Conservation (phyloP, 1,284 basidiomycete genomes). For the Ustilago lituana region DNA sequence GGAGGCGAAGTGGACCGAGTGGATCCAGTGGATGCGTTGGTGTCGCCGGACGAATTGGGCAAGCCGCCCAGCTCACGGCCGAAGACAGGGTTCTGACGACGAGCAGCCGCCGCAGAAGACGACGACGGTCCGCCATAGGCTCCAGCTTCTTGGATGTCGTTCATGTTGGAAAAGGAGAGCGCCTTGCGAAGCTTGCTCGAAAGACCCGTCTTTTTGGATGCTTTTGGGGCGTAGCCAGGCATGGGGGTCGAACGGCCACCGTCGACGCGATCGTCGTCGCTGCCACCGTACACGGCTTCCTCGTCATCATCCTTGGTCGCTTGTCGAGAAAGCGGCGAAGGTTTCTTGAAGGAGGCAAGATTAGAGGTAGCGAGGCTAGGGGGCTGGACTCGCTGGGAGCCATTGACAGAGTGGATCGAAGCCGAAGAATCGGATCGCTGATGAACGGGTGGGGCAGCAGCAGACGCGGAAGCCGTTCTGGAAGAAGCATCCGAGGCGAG, state of each 20-base stretch:
- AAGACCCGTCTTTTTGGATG: constrained; percentile 55
- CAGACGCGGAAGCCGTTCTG: constrained; percentile 15
- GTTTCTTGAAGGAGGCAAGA: constrained; percentile 46
- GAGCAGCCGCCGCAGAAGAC: constrained; percentile 9
- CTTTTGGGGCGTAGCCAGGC: constrained; percentile 46
- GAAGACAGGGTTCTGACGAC: constrained; percentile 17
- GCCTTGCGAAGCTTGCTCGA: constrained; percentile 61
- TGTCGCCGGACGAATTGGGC: constrained; percentile 52
- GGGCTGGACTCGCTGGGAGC: constrained; percentile 21
- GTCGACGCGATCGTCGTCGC: constrained; percentile 54
- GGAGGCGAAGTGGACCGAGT: constrained; percentile 61
- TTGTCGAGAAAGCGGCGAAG: constrained; percentile 58
- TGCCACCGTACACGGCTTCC: constrained; percentile 53
- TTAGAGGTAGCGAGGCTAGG: constrained; percentile 19
- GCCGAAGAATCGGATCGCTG: constrained; percentile 36
- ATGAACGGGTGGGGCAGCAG: constrained; percentile 16
- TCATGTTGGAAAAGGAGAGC: constrained; percentile 57
- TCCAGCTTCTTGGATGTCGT: constrained; percentile 40
- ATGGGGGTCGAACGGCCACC: constrained; percentile 52
- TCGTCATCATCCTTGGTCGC: constrained; percentile 52
- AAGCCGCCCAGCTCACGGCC: constrained; percentile 36
- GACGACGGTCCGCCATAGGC: constrained; percentile 5
- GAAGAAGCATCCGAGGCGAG: constrained; percentile 33
- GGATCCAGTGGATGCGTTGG: constrained; percentile 59
- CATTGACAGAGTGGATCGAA: constrained; percentile 32